A percentile compares a stretch with the other conserved stretches of the same genome.
phyloP scores from a whole-genome alignment of 345 rosid species.

The Pseudoturritis turrita region DNA sequence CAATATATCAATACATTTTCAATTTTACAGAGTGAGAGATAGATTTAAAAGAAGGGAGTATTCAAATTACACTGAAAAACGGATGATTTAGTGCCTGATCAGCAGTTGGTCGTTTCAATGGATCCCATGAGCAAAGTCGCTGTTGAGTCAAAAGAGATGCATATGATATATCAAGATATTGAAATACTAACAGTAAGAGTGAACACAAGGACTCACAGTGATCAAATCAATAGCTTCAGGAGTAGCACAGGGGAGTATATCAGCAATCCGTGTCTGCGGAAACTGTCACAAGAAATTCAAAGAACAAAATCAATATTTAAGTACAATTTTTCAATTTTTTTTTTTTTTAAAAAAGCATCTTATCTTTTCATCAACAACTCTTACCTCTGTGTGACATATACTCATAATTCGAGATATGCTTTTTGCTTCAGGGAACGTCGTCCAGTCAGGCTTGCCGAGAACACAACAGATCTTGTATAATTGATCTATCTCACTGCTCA shows the following conservation, averaged over 20 bases:
- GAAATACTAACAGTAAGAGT: not conserved
- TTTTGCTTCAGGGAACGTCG: slow-evolving; percentile 67
- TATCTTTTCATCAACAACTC: not conserved
- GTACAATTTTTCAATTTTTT: not conserved
- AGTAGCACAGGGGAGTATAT: slow-evolving; percentile 73
- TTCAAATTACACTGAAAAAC: slow-evolving; percentile 65
- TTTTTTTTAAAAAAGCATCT: too few species aligned
- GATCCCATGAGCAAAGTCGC: slow-evolving; percentile 94
- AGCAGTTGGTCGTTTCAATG: slow-evolving; percentile 81
- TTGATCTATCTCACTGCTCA: slow-evolving; percentile 84
- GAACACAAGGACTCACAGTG: slow-evolving; percentile 41
- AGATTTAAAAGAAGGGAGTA: not conserved
- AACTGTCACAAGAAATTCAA: slow-evolving; percentile 38
- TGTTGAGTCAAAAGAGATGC: slow-evolving; percentile 22
- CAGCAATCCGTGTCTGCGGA: slow-evolving; percentile 53
- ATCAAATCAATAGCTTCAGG: slow-evolving; percentile 80
- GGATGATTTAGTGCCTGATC: slow-evolving; percentile 88
- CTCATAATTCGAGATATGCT: slow-evolving; percentile 57
- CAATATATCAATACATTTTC: slow-evolving; percentile 24
- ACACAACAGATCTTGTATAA: slow-evolving; percentile 79
- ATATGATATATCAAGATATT: not conserved
- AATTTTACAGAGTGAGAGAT: not conserved
- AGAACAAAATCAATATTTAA: not conserved
- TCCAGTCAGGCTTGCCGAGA: slow-evolving; percentile 77
- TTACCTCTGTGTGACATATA: slow-evolving; percentile 61